Base-by-base conservation (phyloP, 2,329 filamentous ascomycete genomes). In the Colletotrichum tropicale region DNA sequence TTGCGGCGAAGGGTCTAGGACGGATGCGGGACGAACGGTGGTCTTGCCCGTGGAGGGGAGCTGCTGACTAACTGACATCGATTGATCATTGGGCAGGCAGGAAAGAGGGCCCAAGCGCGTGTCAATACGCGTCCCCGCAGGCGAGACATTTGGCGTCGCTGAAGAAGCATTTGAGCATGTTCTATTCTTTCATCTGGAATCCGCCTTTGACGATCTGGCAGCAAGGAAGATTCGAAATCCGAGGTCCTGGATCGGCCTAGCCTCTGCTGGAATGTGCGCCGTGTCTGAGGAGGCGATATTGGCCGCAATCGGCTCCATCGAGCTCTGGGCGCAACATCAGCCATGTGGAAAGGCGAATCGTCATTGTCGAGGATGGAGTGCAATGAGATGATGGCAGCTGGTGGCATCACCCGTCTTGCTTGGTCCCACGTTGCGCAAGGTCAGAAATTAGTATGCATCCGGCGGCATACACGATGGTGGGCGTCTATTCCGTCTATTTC, bases 401-500 rank as follows among this genome's bases (percentile, higher is more conserved):
- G n/a, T 21, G 30, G 56, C 56, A 60, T 28, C n/a, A n/a, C 12
- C 58, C 34, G 60, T 52, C 43, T 21, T 52, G 43, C 43, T 24
- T 21, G 43, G 66, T 61, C 55, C 55, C 36, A 48, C 55, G 67
- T 70, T 62, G 61, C 56, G 16, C 67, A 55, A 30, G 24, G 67
- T 62, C 34, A 62, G 67, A 61, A 62, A 32, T 70, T 70, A 70
- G 67, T 36, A 26, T 18, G 67, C 32, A 69, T 61, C 9, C 38
- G 21, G 52, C 30, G 24, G 61, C 61, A 43, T 28, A 64, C 32
- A 64, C 61, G 61, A 38, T 9, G 18, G 15, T 36, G 18, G 67
- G 67, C 67, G 67, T 70, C 30, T 70, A 70, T 62, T 43, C 26
- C 67, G 67, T 70, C 67, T 70, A 70, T 61, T 48, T 36, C 61